A percentile compares a stretch with the other conserved stretches of the same genome.
Evolutionary conservation across 768 basidiomycete species (phyloP).

Genomic region (Vararia minispora): DNA sequence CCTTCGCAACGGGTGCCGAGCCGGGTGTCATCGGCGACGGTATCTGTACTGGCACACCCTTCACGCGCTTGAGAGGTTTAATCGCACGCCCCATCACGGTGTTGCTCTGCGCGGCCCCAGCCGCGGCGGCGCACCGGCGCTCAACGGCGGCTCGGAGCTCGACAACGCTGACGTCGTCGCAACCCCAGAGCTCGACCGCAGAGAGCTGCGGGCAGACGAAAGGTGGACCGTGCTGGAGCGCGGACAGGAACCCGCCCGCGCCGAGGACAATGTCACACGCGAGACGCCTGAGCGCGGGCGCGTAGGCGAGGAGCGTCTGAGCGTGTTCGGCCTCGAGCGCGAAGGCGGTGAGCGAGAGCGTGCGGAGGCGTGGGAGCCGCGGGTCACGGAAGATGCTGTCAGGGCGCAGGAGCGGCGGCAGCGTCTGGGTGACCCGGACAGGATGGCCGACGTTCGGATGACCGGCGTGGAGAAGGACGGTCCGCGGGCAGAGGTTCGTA

Average conservation of each 20-base stretch:
- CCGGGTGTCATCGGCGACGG: no score
- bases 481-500: neutral
- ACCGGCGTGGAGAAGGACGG: neutral
- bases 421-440: neutral
- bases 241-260: conserved; percentile 1
- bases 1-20: neutral
- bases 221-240: conserved; percentile 4
- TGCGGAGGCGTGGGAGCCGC: conserved; percentile 9
- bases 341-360: conserved; percentile 8
- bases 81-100: neutral
- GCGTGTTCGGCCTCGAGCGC: conserved; percentile 5
- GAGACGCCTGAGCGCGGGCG: conserved; percentile 10
- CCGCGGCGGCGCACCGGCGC: neutral
- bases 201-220: conserved; percentile 5
- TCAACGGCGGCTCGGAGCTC: conserved; percentile 8
- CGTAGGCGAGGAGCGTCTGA: conserved; percentile 8
- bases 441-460: no score
- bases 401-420: conserved; percentile 4
- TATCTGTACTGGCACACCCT: no score
- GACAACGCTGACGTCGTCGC: conserved; percentile 7
- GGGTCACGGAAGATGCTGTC: conserved; percentile 13
- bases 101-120: neutral
- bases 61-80: neutral
- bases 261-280: conserved; percentile 10
- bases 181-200: conserved; percentile 9